Evolutionary conservation across 371 early-diverging fungal genomes (phyloP), one percentile per base, ranked within the genome.

Genomic region (Nematocida ironsii): DNA sequence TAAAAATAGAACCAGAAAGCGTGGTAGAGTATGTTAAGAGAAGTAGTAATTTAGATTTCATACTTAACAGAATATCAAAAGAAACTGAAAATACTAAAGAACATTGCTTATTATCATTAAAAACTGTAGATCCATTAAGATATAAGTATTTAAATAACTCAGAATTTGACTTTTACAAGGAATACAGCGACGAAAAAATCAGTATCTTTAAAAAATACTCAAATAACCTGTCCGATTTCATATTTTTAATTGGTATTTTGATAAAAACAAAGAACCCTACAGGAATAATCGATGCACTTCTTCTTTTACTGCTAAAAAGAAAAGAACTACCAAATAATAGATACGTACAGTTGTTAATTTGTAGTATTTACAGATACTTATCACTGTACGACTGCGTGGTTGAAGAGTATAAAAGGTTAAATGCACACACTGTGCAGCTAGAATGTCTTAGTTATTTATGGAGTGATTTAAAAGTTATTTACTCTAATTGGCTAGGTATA

Each of bases 331-430:
- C 48, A 7, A 20, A 6, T 9, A 23, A 48, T 7, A 58, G 55
- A 3, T 23, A 67, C 6, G 33, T 71, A 7, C 9, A 13, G 11
- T 5, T 78, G 7, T 25, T 78, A 13, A 25, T 78, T 6, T 78
- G 80, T 33, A 60, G 74, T 4, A 11, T 78, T 11, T 60, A 25
- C 61, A 68, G 80, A 54, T 70, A 78, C 80, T 70, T 78, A 16
- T 70, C 56, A 7, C 23, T 52, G 54, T 70, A 60, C 40, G 57
- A 69, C 13, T 7, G 39, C 2, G 16, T 70, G 5, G 13, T 27
- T 5, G 20, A 70, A 3, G 40, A 52, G 5, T 78, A 60, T 45
- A 44, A n/a, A 6, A 1, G n/a, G 23, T 45, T 78, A 40, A 33
- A 54, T 44, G 42, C 44, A 1, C 58, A 78, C 1, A 45, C 5